Percentiles rank a stretch among this genome's conserved stretches.
These are phyloP conservation scores for Talaromyces sp. DNA, from an alignment of 2,329 filamentous ascomycete genomes.

Conservation along the genomic window DNA sequence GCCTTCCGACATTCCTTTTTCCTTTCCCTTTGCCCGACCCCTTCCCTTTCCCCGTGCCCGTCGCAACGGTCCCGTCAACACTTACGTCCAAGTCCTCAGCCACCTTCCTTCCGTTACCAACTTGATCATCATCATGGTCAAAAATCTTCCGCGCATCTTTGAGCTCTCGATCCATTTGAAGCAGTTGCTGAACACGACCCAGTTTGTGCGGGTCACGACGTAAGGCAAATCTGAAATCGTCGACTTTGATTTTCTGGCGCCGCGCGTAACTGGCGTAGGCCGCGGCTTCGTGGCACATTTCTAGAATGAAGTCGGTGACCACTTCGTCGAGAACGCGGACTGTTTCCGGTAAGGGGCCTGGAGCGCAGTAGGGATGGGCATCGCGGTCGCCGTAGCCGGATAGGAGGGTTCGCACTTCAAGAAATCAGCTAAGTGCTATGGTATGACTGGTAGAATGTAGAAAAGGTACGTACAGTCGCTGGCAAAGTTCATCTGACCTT, in stretches of 20 bases:
- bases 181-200: constrained; percentile 82
- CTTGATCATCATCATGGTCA: constrained; percentile 44
- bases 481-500: constrained; percentile 75
- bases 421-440: not conserved
- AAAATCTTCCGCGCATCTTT: constrained; percentile 70
- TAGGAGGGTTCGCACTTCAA: constrained; percentile 40
- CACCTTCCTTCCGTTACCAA: constrained; percentile 34
- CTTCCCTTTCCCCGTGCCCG: constrained; percentile 31
- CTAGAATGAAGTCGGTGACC: constrained; percentile 92
- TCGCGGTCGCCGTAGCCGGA: constrained; percentile 45
- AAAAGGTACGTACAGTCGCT: constrained; percentile 60
- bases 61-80: constrained; percentile 23
- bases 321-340: constrained; percentile 89
- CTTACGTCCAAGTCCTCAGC: constrained; percentile 25
- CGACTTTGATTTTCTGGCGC: constrained; percentile 94
- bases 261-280: constrained; percentile 79
- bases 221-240: constrained; percentile 94
- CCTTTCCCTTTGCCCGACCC: constrained; percentile 33
- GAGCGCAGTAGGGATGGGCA: constrained; percentile 61
- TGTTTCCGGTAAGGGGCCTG: constrained; percentile 74
- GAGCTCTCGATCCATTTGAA: constrained; percentile 82
- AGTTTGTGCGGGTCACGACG: constrained; percentile 79
- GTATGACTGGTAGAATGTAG: no score
- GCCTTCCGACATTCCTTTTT: constrained; percentile 28
- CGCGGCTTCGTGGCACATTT: constrained; percentile 85